Base-by-base conservation (phyloP, 2,329 filamentous ascomycete genomes). In the Fusarium pilosicola region DNA sequence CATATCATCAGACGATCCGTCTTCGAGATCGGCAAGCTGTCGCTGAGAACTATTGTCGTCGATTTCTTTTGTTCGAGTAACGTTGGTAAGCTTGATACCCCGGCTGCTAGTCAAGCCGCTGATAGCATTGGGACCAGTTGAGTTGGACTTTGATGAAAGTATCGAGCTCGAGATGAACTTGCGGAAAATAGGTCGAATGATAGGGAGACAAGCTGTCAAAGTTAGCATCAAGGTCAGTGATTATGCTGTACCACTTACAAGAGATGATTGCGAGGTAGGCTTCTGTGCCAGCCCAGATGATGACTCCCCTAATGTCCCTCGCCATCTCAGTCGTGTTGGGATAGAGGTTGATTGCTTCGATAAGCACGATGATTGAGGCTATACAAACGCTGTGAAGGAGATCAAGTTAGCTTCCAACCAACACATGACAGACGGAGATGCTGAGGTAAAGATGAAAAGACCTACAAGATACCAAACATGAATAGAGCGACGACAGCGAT, bases 381-480 rank as follows among this genome's bases (percentile, higher is more conserved):
- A 49, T 42, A 45, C 70, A 73, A 41, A 73, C 69, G 28, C 69
- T 73, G 7, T 17, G n/a, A 20, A 49, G 24, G 14, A 34, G 22
- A 10, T 17, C 30, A n/a, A 30, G 45, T 49, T n/a, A 67, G 42
- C 26, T 9, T 44, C 49, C 6, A 30, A 12, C 26, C 6, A 28
- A 34, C 3, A 11, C 6, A 22, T 14, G 22, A 18, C 26, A 11
- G 12, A 8, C 20, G 20, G 28, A 26, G 24, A 13, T 18, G 11
- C 15, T 13, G 14, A 17, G 28, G 36, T 18, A 24, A 30, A 36
- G 6, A 17, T 8, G 17, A 3, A 3, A n/a, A 48, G 24, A 65
- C 70, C 22, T 39, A 73, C 70, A 73, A 73, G 60, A 73, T 73
- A 73, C 70, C 70, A 61, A 73, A 73, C 70, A 73, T 73, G 18